Evolutionary conservation across 78 protist genomes (phyloP).

Genomic region (Acrasis kona): DNA sequence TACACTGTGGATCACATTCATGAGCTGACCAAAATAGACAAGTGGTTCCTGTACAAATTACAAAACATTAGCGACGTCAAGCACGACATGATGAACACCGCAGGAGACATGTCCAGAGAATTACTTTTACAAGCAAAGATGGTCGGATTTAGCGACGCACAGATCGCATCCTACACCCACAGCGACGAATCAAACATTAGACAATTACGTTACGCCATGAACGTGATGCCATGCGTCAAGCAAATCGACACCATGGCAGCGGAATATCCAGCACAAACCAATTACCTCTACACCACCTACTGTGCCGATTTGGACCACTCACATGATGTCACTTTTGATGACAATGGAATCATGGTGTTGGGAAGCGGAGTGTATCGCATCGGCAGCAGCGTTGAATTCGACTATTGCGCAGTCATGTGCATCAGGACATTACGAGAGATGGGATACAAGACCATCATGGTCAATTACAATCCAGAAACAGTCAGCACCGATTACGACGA

Average conservation of each 20-base stretch:
- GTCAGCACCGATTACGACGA: conserved; percentile 96
- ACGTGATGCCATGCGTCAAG: conserved; percentile 74
- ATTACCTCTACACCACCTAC: conserved; percentile 91
- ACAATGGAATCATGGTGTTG: conserved; percentile 43
- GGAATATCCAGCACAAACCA: conserved; percentile 90
- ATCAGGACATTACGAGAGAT: conserved; percentile 64
- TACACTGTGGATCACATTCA: conserved; percentile 63
- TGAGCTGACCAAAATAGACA: conserved; percentile 78
- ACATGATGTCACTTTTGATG: conserved; percentile 56
- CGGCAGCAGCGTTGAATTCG: conserved; percentile 72
- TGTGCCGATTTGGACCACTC: conserved; percentile 54
- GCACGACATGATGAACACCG: not conserved
- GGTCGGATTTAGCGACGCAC: conserved; percentile 76
- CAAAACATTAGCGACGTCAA: conserved; percentile 31
- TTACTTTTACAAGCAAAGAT: conserved; percentile 57
- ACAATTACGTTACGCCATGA: conserved; percentile 11
- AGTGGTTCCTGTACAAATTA: conserved; percentile 82
- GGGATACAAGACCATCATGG: conserved; percentile 80
- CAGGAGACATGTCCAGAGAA: not conserved
- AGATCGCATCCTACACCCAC: conserved; percentile 42
- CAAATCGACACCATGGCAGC: conserved; percentile 90
- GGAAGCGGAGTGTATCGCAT: conserved; percentile 93
- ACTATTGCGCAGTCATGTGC: conserved; percentile 40
- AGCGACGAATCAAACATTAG: conserved; percentile 59
- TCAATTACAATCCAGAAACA: conserved; percentile 98